Evolutionary conservation across 139 green algal species (phyloP), one percentile per base, ranked within the genome.

Genomic region (Monoraphidium neglectum): DNA sequence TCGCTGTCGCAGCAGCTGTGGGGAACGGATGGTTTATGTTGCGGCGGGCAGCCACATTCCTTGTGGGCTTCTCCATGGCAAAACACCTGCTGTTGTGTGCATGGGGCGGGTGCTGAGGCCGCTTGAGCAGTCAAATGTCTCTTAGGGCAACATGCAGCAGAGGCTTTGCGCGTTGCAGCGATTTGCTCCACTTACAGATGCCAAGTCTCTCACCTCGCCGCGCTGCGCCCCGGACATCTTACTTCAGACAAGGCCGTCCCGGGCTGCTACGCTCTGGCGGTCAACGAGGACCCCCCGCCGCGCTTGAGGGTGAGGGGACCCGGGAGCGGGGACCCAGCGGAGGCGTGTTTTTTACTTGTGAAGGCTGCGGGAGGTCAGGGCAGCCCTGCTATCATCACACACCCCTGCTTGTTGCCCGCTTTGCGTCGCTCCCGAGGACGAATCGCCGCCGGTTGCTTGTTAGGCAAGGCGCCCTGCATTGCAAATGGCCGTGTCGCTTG

Each of bases 201-300:
- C n/a, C n/a, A n/a, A n/a, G n/a, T n/a, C n/a, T n/a, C n/a, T n/a
- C n/a, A n/a, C n/a, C n/a, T n/a, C n/a, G n/a, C n/a, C n/a, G n/a
- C n/a, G n/a, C n/a, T n/a, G n/a, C n/a, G n/a, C n/a, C n/a, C n/a
- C n/a, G n/a, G n/a, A n/a, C n/a, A n/a, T n/a, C n/a, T n/a, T n/a
- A n/a, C n/a, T n/a, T 69, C 80, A 86, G 80, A 40, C 54, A 82
- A 81, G 43, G 57, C 54, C 33, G 64, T 78, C 13, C 71, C 82
- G 13, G 82, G 82, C 32, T 81, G 71, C 68, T 87, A 87, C 49
- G 82, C 82, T 1, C 54, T 87, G 21, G 49, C 40, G n/a, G 70
- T 84, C 28, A 76, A 81, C 28, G 82, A 80, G 24, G 57, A 74
- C 32, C 59, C 66, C 37, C 71, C 82, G 10, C 30, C 67, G 32